Conservation (phyloP, 2,329 filamentous ascomycete genomes). For the Mariannaea elegans region DNA sequence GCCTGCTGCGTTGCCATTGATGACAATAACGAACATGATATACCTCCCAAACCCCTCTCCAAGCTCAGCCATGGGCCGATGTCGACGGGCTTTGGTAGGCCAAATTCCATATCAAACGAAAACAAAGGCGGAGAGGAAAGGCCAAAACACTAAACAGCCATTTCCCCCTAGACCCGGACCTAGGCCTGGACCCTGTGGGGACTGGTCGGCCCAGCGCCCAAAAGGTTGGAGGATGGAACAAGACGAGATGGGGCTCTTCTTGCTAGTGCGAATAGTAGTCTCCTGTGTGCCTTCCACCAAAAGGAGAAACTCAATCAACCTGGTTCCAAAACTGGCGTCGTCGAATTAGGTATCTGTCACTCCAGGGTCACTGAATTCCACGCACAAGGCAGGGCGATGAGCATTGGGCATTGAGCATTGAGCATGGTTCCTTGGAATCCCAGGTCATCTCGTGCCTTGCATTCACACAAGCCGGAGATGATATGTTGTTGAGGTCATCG, state of each 20-base stretch:
- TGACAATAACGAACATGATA: not conserved
- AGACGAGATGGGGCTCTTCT: constrained; percentile 10
- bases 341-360: constrained; percentile 29
- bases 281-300: constrained; percentile 25
- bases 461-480: constrained; percentile 1
- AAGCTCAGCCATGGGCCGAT: not conserved
- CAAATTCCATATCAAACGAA: constrained; percentile 2
- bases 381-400: constrained; percentile 9
- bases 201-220: not conserved
- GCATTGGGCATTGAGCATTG: constrained; percentile 8
- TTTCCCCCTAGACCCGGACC: not conserved
- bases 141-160: constrained; percentile 4
- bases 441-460: constrained; percentile 6
- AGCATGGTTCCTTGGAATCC: constrained; percentile 7
- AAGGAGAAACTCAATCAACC: constrained; percentile 30
- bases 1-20: constrained; percentile 1
- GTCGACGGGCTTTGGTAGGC: not conserved
- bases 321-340: constrained; percentile 30
- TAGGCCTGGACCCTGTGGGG: constrained; percentile 7
- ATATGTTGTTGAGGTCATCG: constrained; percentile 34
- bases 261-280: constrained; percentile 8
- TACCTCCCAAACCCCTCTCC: not conserved
- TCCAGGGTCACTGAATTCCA: constrained; percentile 25
- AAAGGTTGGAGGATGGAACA: constrained; percentile 13
- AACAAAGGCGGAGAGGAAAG: constrained; percentile 6